These are phyloP conservation scores for Helianthus annuus DNA, from an alignment of 129 eudicot genomes.

Conservation along the genomic window DNA sequence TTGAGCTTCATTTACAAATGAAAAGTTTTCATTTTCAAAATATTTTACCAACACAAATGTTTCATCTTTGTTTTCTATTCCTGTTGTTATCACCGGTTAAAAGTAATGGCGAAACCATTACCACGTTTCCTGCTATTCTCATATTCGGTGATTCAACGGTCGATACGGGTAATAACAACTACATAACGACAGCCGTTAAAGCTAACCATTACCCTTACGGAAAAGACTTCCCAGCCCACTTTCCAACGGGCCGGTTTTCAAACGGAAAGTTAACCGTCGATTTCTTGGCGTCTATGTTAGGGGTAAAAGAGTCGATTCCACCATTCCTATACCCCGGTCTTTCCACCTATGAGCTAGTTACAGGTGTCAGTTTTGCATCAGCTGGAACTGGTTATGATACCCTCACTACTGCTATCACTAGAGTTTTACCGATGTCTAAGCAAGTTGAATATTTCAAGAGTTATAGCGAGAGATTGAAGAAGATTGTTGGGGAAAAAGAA, in stretches of 20 bases:
- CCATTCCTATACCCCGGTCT: constrained; percentile 62
- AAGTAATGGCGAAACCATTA: constrained; percentile 22
- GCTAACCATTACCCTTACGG: constrained; percentile 51
- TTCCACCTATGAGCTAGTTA: constrained; percentile 43
- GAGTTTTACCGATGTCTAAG: constrained; percentile 49
- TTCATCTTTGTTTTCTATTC: constrained; percentile 24
- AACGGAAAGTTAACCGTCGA: constrained; percentile 66
- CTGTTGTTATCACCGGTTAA: constrained; percentile 8
- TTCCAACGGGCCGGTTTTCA: constrained; percentile 74
- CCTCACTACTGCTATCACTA: constrained; percentile 41
- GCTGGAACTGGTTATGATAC: constrained; percentile 69
- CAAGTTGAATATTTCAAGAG: constrained; percentile 41
- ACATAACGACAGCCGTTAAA: constrained; percentile 23
- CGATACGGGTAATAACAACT: constrained; percentile 52
- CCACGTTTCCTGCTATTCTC: constrained; percentile 35
- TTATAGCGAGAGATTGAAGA: constrained; percentile 42
- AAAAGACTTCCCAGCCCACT: constrained; percentile 49
- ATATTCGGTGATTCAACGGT: constrained; percentile 45
- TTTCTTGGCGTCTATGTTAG: constrained; percentile 49
- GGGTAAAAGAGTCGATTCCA: constrained; percentile 61
- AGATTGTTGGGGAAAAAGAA: constrained; percentile 45
- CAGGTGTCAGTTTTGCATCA: constrained; percentile 82
- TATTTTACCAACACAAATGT: not conserved
- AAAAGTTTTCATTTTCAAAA: not conserved
- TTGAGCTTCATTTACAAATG: constrained; percentile 15